These are phyloP conservation scores for Rhizophagus prolifer DNA, from an alignment of 192 early-diverging fungal species.

Conservation along the genomic window DNA sequence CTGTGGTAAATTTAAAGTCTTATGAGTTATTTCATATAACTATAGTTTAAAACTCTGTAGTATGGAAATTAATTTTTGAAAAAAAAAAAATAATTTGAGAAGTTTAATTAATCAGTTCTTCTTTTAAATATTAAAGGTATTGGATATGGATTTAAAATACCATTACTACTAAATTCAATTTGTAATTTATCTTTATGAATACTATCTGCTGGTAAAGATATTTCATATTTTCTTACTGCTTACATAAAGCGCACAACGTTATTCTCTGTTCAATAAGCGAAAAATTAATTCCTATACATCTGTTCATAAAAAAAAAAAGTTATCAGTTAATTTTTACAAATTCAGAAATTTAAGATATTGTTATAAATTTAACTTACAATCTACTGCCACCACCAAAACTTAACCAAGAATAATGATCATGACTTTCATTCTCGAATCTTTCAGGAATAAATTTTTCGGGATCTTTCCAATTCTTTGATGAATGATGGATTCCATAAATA, in stretches of 20 bases:
- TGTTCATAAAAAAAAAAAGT: no score
- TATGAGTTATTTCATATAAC: no score
- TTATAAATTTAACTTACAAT: background rate
- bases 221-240: background rate
- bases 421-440: background rate
- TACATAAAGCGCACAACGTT: background rate
- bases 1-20: no score
- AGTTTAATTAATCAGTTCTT: background rate
- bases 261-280: background rate
- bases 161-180: background rate
- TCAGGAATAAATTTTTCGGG: conserved; percentile 2
- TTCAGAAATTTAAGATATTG: no score
- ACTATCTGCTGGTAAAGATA: background rate
- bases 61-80: no score
- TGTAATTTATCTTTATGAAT: background rate
- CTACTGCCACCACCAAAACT: background rate
- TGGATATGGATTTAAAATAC: background rate
- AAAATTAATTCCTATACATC: background rate
- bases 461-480: background rate
- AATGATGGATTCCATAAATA: background rate
- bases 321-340: no score
- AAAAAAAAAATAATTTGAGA: no score
- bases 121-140: background rate
- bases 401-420: background rate
- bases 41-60: no score